Conservation (phyloP, 371 early-diverging fungal species). For the Mortierella sp. region DNA sequence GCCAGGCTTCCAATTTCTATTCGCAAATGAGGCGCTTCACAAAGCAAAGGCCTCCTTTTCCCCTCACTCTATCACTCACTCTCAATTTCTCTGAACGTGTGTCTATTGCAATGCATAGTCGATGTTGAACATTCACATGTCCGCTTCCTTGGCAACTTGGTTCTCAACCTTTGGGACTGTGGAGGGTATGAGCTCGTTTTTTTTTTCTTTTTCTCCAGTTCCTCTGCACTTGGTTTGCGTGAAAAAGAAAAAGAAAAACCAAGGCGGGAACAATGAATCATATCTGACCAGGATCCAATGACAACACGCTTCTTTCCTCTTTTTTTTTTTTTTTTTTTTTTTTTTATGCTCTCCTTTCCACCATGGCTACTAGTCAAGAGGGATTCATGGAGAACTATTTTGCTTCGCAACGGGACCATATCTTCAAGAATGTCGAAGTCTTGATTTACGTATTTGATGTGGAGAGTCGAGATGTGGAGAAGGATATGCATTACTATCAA, state of each 20-base stretch:
- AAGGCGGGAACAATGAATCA: too few species aligned
- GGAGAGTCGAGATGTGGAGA: constrained; percentile 90
- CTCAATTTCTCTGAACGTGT: not conserved
- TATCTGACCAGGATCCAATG: too few species aligned
- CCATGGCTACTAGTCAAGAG: constrained; percentile 76
- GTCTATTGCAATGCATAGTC: constrained; percentile 58
- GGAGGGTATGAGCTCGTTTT: constrained; percentile 69
- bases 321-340: constrained; percentile 1
- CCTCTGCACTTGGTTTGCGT: too few species aligned
- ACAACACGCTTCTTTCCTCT: not conserved
- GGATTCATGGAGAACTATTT: constrained; percentile 97
- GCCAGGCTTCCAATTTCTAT: too few species aligned
- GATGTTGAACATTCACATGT: constrained; percentile 98
- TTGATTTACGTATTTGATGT: constrained; percentile 98
- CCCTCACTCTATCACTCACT: too few species aligned
- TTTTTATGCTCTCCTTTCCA: too few species aligned
- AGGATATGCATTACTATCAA: constrained; percentile 92
- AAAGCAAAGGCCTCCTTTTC: too few species aligned
- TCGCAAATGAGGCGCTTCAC: too few species aligned
- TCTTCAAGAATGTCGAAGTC: constrained; percentile 97
- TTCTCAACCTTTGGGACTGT: constrained; percentile 96
- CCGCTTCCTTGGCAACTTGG: constrained; percentile 92
- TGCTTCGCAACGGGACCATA: constrained; percentile 90
- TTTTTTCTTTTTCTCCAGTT: not conserved
- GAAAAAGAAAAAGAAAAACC: too few species aligned